These are phyloP conservation scores for Trichoderma erinaceum DNA, from an alignment of 495 filamentous ascomycete genomes.

Conservation along the genomic window DNA sequence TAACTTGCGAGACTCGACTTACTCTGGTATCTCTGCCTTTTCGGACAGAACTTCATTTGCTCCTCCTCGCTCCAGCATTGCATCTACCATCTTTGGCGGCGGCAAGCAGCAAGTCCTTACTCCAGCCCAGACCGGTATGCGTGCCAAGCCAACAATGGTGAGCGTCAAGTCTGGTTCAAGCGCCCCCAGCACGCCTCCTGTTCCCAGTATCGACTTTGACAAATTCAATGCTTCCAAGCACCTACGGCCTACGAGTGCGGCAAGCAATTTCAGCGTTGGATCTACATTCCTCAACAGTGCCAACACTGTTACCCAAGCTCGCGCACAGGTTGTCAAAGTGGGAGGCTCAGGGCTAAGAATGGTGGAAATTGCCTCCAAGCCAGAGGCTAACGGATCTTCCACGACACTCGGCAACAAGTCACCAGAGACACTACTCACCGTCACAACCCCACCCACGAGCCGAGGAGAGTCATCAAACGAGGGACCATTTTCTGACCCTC, in stretches of 20 bases:
- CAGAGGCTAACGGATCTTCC: neutral
- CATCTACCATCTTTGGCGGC: slow-evolving; percentile 73
- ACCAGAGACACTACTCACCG: neutral
- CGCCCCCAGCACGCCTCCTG: slow-evolving; percentile 45
- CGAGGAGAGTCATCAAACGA: neutral
- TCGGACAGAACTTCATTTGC: slow-evolving; percentile 62
- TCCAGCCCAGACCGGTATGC: slow-evolving; percentile 76
- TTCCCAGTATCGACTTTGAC: slow-evolving; percentile 48
- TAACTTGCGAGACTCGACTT: slow-evolving; percentile 84
- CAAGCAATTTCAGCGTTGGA: slow-evolving; percentile 54
- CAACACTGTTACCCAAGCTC: slow-evolving; percentile 45
- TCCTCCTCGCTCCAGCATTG: slow-evolving; percentile 70
- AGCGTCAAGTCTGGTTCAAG: slow-evolving; percentile 65
- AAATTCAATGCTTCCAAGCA: slow-evolving; percentile 40
- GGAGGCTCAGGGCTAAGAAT: slow-evolving; percentile 41
- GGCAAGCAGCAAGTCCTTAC: slow-evolving; percentile 65
- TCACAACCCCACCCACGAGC: slow-evolving; percentile 20
- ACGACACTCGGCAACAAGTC: slow-evolving; percentile 28
- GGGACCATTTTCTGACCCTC: slow-evolving; percentile 53
- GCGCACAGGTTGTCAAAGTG: slow-evolving; percentile 50
- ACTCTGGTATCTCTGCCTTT: slow-evolving; percentile 56
- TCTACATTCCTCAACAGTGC: slow-evolving; percentile 58
- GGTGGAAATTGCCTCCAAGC: slow-evolving; percentile 24
- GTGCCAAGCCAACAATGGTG: slow-evolving; percentile 82
- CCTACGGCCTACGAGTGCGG: slow-evolving; percentile 38